These are phyloP conservation scores for Lagerstroemia speciosa DNA, from an alignment of 345 rosid species.

Conservation along the genomic window DNA sequence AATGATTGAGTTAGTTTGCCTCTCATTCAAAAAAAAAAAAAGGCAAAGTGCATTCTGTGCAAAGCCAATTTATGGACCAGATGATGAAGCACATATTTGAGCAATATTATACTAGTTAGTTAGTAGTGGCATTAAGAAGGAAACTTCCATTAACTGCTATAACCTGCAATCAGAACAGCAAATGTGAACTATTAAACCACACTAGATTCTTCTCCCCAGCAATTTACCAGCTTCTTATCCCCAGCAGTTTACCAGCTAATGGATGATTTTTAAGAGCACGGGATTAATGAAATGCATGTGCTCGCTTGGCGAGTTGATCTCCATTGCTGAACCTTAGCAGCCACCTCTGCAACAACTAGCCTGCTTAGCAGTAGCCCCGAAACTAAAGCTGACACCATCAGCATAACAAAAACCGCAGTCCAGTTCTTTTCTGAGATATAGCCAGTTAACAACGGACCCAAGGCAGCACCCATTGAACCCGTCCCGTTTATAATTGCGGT, in stretches of 20 bases:
- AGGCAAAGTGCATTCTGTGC: neutral
- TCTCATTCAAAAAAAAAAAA: conserved; percentile 6
- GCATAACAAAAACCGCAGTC: conserved; percentile 80
- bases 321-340: conserved; percentile 52
- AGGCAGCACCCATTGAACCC: conserved; percentile 91
- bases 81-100: neutral
- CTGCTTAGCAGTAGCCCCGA: conserved; percentile 75
- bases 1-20: conserved; percentile 4
- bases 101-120: conserved; percentile 14
- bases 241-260: neutral
- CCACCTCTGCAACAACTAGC: conserved; percentile 73
- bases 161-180: conserved; percentile 48
- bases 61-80: neutral
- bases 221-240: neutral
- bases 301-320: conserved; percentile 18
- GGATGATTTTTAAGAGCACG: too few relatives aligned
- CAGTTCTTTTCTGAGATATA: too few relatives aligned
- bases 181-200: neutral
- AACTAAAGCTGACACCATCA: conserved; percentile 77
- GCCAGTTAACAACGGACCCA: conserved; percentile 72
- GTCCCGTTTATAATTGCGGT: conserved; percentile 97
- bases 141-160: conserved; percentile 69
- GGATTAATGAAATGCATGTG: neutral
- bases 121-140: conserved; percentile 78
- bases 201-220: neutral